A percentile compares a stretch with the other conserved stretches of the same genome.
Evolutionary conservation across 2,329 filamentous ascomycete genomes (phyloP).

Genomic region (Mariannaea elegans): DNA sequence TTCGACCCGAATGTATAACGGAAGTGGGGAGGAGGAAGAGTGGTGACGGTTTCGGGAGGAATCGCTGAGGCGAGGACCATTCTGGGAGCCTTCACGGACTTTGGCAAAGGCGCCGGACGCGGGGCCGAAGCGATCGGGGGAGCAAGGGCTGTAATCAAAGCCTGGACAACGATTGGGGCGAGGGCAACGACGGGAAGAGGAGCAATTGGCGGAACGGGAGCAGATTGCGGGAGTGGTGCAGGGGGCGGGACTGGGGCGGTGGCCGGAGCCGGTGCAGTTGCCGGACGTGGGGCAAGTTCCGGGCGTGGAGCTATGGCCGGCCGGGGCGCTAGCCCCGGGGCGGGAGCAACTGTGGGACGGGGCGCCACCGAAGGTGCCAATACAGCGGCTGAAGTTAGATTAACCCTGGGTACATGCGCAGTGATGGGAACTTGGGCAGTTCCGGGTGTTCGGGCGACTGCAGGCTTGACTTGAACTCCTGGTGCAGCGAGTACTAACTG

Average conservation of each 20-base stretch:
- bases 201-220: conserved; percentile 15
- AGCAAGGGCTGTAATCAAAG: conserved; percentile 11
- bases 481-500: not conserved
- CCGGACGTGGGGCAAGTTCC: conserved; percentile 11
- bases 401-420: conserved; percentile 5
- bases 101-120: conserved; percentile 5
- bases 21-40: conserved; percentile 5
- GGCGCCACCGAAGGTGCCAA: conserved; percentile 3
- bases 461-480: not conserved
- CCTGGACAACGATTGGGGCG: conserved; percentile 22
- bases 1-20: not conserved
- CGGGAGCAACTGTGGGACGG: not conserved
- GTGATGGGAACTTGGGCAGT: conserved; percentile 4
- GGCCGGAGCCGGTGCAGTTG: conserved; percentile 8
- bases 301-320: conserved; percentile 10
- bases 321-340: conserved; percentile 9
- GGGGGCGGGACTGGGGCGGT: conserved; percentile 6
- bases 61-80: conserved; percentile 14
- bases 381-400: conserved; percentile 4
- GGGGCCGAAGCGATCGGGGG: conserved; percentile 16
- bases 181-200: conserved; percentile 20
- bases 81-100: conserved; percentile 14
- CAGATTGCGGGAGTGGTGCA: conserved; percentile 20
- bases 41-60: not conserved
- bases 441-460: conserved; percentile 8